Conservation (phyloP, 768 basidiomycete genomes). For the Clitopilus passeckerianus region DNA sequence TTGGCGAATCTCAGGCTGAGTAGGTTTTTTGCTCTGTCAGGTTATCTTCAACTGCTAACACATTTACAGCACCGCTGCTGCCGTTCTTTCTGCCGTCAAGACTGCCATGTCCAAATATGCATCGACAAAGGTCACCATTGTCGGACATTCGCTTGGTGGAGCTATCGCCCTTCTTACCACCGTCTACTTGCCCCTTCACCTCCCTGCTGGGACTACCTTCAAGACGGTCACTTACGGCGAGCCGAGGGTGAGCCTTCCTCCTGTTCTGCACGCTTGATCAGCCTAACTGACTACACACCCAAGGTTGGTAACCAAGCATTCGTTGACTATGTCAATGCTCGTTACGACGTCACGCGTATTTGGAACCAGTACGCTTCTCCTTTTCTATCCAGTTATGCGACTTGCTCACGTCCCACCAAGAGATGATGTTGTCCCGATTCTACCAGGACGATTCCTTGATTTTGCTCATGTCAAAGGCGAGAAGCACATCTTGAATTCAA, state of each 20-base stretch:
- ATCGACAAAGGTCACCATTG: constrained; percentile 18
- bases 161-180: constrained; percentile 34
- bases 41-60: not conserved
- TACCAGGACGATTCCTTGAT: constrained; percentile 23
- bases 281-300: not conserved
- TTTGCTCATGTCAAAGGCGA: constrained; percentile 31
- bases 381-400: not conserved
- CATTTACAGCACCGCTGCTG: constrained; percentile 16
- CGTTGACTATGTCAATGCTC: constrained; percentile 45
- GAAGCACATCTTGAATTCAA: constrained; percentile 14
- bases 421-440: constrained; percentile 24
- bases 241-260: constrained; percentile 11
- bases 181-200: constrained; percentile 33
- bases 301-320: constrained; percentile 52
- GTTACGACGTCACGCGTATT: constrained; percentile 36
- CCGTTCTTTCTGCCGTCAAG: constrained; percentile 23
- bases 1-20: constrained; percentile 11
- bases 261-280: not conserved
- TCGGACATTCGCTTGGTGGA: constrained; percentile 37
- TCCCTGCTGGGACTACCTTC: constrained; percentile 18
- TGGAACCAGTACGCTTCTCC: constrained; percentile 32
- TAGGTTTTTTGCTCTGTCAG: not conserved
- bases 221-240: constrained; percentile 13
- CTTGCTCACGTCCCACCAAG: constrained; percentile 2
- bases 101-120: constrained; percentile 12